phyloP scores from a whole-genome alignment of 768 basidiomycete genomes.

The Phylloporus arenicola region DNA sequence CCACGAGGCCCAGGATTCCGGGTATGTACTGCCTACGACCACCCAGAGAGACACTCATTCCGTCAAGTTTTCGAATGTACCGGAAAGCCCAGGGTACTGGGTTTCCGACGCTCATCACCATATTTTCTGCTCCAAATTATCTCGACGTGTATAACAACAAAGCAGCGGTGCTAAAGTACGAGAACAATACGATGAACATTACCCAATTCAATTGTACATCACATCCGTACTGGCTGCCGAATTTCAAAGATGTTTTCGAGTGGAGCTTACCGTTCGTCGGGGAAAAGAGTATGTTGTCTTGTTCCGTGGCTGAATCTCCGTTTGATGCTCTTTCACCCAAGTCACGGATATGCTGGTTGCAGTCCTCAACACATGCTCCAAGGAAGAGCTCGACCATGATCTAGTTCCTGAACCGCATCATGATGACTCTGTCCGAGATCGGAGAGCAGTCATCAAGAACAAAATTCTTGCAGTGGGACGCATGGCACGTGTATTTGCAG shows the following conservation, averaged over 20 bases:
- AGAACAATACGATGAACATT: slow-evolving; percentile 94
- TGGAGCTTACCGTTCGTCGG: slow-evolving; percentile 98
- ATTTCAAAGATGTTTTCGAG: slow-evolving; percentile 97
- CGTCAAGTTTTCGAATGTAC: slow-evolving; percentile 80
- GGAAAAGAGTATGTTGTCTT: slow-evolving; percentile 71
- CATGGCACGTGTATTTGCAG: slow-evolving; percentile 63
- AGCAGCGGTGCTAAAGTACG: slow-evolving; percentile 94
- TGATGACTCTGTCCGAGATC: slow-evolving; percentile 29
- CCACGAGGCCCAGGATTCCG: slow-evolving; percentile 96
- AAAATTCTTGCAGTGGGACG: slow-evolving; percentile 68
- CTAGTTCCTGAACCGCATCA: slow-evolving; percentile 19
- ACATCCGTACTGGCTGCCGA: slow-evolving; percentile 95
- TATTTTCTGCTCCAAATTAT: slow-evolving; percentile 97
- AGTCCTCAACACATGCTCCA: slow-evolving; percentile 90
- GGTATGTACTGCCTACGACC: slow-evolving; percentile 42
- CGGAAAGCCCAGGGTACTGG: slow-evolving; percentile 88
- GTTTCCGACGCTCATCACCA: slow-evolving; percentile 95
- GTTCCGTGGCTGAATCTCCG: not conserved
- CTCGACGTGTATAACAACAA: slow-evolving; percentile 96
- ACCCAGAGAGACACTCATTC: not conserved
- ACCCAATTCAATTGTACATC: slow-evolving; percentile 75
- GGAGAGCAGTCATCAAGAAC: slow-evolving; percentile 60
- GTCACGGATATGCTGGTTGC: slow-evolving; percentile 98
- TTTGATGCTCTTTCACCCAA: slow-evolving; percentile 36
- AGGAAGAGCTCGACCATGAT: slow-evolving; percentile 90